These are phyloP conservation scores for Gaultheria prostrata DNA, from an alignment of 148 eudicot species.

Conservation along the genomic window DNA sequence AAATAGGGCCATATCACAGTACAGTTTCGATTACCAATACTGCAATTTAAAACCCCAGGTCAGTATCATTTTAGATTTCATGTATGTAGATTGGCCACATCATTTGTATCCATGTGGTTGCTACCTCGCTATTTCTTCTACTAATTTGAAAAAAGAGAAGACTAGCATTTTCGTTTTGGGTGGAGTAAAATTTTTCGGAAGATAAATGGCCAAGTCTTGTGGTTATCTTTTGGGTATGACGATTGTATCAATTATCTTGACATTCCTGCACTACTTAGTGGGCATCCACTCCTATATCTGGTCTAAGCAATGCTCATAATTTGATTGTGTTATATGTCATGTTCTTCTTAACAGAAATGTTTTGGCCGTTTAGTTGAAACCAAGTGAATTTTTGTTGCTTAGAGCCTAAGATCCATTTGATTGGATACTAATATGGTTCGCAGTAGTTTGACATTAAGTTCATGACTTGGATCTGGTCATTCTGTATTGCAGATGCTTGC, in stretches of 20 bases:
- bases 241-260: neutral
- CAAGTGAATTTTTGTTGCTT: neutral
- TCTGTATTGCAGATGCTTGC: constrained; percentile 79
- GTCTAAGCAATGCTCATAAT: neutral
- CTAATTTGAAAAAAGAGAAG: neutral
- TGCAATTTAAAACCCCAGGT: no score
- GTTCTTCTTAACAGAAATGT: neutral
- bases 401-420: no score
- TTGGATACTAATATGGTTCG: neutral
- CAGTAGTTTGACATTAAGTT: neutral
- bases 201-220: neutral
- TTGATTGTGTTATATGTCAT: neutral
- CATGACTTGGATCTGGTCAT: neutral
- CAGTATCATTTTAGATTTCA: no score
- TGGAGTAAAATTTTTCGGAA: neutral
- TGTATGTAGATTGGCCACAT: neutral
- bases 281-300: neutral
- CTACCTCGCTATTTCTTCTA: neutral
- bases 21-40: no score
- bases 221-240: neutral
- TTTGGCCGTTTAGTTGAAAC: neutral
- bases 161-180: neutral
- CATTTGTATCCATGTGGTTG: neutral
- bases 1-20: neutral
- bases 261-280: neutral